Evolutionary conservation across 2,329 filamentous ascomycete genomes (phyloP).

Genomic region (Fusarium irregulare): DNA sequence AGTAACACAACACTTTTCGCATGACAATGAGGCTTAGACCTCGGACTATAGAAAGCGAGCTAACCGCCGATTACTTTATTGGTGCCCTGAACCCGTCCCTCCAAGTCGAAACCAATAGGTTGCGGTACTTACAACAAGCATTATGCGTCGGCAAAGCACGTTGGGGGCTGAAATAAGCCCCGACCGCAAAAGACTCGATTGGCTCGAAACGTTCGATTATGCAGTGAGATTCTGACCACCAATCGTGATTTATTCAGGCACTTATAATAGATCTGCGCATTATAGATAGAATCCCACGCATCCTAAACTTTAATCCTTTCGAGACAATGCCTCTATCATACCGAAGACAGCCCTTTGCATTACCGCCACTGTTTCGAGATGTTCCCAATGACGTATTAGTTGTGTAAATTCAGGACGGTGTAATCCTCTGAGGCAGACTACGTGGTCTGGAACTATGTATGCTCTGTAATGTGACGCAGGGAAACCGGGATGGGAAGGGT

Average conservation of each 20-base stretch:
- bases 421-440: background rate
- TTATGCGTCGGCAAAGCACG: background rate
- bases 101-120: fast-evolving
- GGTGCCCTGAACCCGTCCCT: background rate
- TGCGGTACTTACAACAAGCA: background rate
- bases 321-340: background rate
- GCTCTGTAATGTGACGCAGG: background rate
- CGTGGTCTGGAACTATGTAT: background rate
- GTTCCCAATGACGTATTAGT: background rate
- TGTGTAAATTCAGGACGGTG: no score
- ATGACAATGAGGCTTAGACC: background rate
- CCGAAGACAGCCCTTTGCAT: background rate
- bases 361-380: background rate
- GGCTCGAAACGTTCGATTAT: background rate
- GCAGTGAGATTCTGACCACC: background rate
- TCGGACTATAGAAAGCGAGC: background rate
- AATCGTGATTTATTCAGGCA: background rate
- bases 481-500: background rate
- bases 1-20: background rate
- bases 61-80: background rate
- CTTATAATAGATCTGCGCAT: background rate
- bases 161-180: background rate
- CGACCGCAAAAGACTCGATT: background rate
- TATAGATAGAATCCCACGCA: background rate
- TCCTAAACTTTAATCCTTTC: background rate